These are phyloP conservation scores for Kodamaea neixiangensis DNA, from an alignment of 805 yeast genomes.

Conservation along the genomic window DNA sequence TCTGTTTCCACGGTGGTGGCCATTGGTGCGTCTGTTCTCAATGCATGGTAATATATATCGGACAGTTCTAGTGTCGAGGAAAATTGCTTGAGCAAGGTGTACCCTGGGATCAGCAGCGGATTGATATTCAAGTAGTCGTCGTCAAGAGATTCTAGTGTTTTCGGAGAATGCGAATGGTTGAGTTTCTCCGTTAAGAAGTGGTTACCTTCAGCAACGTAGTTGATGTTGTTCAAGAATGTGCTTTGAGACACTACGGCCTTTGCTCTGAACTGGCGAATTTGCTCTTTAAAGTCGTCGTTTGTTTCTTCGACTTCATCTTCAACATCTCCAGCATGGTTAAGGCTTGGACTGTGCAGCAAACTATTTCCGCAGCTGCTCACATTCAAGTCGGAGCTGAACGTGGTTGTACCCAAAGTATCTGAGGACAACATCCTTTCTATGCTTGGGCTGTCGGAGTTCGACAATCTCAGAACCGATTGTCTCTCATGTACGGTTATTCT, in stretches of 20 bases:
- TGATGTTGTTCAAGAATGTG: constrained; percentile 29
- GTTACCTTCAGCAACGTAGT: constrained; percentile 23
- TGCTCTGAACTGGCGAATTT: constrained; percentile 7
- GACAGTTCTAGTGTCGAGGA: constrained; percentile 12
- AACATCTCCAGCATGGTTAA: not conserved
- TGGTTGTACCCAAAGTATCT: not conserved
- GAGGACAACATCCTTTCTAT: not conserved
- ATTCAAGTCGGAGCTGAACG: not conserved
- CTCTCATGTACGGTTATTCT: not conserved
- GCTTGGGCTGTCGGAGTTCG: not conserved
- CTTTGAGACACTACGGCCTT: constrained; percentile 17
- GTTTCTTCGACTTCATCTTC: not conserved
- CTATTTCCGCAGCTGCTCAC: not conserved
- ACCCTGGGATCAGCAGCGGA: constrained; percentile 25
- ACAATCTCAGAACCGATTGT: not conserved
- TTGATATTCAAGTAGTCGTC: constrained; percentile 18
- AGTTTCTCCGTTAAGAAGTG: constrained; percentile 17
- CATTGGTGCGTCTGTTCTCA: constrained; percentile 12
- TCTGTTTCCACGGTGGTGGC: not conserved
- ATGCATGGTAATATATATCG: constrained; percentile 21
- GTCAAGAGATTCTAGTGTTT: constrained; percentile 4
- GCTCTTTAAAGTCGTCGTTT: not conserved
- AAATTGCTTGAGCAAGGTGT: constrained; percentile 22
- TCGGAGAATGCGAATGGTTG: constrained; percentile 11
- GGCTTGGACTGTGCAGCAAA: not conserved